phyloP scores from a whole-genome alignment of 805 yeast species.

The Hanseniaspora taiwanica region DNA sequence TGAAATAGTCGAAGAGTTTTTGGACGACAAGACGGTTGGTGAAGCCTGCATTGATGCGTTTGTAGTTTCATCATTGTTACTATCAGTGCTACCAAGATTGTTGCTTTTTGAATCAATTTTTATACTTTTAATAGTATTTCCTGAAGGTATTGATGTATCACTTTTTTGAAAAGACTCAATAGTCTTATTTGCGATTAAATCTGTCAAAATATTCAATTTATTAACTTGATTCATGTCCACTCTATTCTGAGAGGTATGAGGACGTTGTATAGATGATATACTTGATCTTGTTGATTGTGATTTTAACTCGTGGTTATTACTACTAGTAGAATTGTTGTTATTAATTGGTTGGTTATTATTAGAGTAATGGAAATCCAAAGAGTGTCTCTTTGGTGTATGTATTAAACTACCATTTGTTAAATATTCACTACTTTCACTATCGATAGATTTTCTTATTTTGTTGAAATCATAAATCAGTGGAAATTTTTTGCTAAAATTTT shows the following conservation, averaged over 20 bases:
- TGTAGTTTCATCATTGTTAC: no score
- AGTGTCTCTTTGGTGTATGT: background rate
- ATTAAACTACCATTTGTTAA: background rate
- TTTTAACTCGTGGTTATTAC: background rate
- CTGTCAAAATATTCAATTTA: background rate
- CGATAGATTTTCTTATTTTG: background rate
- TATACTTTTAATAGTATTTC: no score
- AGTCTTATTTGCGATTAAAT: background rate
- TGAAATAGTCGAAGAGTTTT: no score
- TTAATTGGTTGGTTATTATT: background rate
- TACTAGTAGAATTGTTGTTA: no score
- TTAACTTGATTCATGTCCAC: background rate
- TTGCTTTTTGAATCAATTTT: no score
- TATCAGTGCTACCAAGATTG: no score
- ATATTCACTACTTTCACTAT: no score
- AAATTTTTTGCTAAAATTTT: no score
- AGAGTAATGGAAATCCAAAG: background rate
- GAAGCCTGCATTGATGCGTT: background rate
- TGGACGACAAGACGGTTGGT: no score
- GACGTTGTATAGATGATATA: background rate
- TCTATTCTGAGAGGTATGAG: background rate
- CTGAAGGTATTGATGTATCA: no score
- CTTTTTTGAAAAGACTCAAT: background rate
- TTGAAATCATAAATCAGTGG: no score
- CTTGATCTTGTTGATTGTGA: background rate